A percentile compares a stretch with the other conserved stretches of the same genome.
These are phyloP conservation scores for Cryptosporidium baileyi DNA, from an alignment of 169 alveolate species.

Conservation along the genomic window DNA sequence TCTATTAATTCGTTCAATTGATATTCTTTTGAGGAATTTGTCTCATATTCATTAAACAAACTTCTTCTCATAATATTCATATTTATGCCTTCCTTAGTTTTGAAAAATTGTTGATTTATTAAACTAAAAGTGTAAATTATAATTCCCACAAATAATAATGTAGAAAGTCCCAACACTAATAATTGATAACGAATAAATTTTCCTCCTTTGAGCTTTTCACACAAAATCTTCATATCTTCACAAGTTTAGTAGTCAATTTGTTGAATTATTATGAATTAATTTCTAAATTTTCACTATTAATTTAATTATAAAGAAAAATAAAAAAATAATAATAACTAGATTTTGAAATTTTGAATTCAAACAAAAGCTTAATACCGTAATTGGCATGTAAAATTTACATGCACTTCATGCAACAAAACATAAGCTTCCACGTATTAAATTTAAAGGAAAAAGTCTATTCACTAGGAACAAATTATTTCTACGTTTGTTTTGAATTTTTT, in stretches of 20 bases:
- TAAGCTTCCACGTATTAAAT: slow-evolving; percentile 26
- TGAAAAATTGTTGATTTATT: not conserved
- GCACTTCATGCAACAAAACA: slow-evolving; percentile 8
- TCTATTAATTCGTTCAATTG: not conserved
- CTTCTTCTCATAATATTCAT: not conserved
- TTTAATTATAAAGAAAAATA: not conserved
- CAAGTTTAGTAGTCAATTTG: too few species aligned
- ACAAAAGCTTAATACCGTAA: not conserved
- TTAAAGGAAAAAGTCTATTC: not conserved
- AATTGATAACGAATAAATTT: not conserved
- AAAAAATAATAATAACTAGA: not conserved
- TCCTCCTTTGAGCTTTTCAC: not conserved
- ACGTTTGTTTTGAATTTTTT: not conserved
- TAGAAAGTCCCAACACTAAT: not conserved
- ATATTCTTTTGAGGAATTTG: too few species aligned
- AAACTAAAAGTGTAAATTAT: slow-evolving; percentile 20
- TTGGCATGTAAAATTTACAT: slow-evolving; percentile 40
- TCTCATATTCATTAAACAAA: not conserved
- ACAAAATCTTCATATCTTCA: too few species aligned
- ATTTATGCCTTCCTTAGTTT: not conserved
- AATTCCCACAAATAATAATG: slow-evolving; percentile 11
- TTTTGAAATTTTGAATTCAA: slow-evolving; percentile 4
- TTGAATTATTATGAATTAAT: too few species aligned
- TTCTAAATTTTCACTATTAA: not conserved
- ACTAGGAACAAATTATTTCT: not conserved